phyloP scores from a whole-genome alignment of 1,284 basidiomycete species.

The Ceratobasidium theobromae region DNA sequence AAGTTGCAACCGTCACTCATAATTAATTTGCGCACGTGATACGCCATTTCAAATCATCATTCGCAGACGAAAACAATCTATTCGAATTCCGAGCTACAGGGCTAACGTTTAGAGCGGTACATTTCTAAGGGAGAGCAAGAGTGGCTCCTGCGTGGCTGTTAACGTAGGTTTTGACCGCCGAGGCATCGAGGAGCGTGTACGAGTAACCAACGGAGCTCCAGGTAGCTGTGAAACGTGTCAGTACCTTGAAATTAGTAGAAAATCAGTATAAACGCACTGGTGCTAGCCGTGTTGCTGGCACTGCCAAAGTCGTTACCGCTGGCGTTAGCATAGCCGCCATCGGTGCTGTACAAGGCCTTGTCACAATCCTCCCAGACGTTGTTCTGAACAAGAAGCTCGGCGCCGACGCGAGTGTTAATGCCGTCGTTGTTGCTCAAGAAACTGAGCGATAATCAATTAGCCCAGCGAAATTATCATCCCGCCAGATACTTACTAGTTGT shows the following conservation, averaged over 20 bases:
- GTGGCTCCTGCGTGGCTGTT: slow-evolving; percentile 9
- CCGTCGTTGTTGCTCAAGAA: slow-evolving; percentile 51
- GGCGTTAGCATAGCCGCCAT: slow-evolving; percentile 3
- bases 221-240: not conserved
- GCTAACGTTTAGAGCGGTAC: too few species aligned
- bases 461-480: too few species aligned
- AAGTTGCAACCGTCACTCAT: too few species aligned
- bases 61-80: too few species aligned
- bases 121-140: slow-evolving; percentile 10
- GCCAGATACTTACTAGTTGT: not conserved
- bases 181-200: not conserved
- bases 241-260: too few species aligned
- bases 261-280: too few species aligned
- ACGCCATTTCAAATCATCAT: too few species aligned
- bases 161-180: not conserved
- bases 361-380: not conserved
- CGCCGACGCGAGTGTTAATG: slow-evolving; percentile 53
- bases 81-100: too few species aligned
- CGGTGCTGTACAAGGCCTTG: slow-evolving; percentile 11
- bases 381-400: slow-evolving; percentile 15
- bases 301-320: too few species aligned
- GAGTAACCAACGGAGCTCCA: slow-evolving; percentile 23
- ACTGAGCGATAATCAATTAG: not conserved
- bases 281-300: not conserved
- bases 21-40: too few species aligned